These are phyloP conservation scores for Myxozyma sirexii DNA, from an alignment of 805 yeast species.

Conservation along the genomic window DNA sequence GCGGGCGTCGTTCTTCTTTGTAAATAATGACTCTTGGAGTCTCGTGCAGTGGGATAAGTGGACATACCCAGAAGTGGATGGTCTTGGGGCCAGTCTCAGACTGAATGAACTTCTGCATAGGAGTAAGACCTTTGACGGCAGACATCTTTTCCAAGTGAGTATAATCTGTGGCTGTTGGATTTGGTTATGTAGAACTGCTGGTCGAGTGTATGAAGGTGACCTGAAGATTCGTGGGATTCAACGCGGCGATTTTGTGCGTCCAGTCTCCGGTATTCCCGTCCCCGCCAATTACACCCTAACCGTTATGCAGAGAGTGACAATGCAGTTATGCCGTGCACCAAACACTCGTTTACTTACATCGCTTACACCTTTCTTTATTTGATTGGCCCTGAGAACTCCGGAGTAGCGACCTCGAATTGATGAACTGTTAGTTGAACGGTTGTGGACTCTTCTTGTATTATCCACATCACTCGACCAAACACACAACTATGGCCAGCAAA, in stretches of 20 bases:
- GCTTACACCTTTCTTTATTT: background rate
- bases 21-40: too few relatives aligned
- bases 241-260: constrained; percentile 2
- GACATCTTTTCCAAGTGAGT: background rate
- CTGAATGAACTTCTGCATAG: constrained; percentile 68
- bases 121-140: constrained; percentile 15
- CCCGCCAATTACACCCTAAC: background rate
- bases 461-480: background rate
- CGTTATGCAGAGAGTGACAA: background rate
- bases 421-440: background rate
- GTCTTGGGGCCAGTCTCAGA: constrained; percentile 96
- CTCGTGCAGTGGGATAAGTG: background rate
- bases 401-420: background rate
- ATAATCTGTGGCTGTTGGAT: background rate
- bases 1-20: too few relatives aligned
- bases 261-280: background rate
- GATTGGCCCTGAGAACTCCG: constrained; percentile 14
- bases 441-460: background rate
- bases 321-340: background rate
- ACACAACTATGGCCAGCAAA: constrained; percentile 39
- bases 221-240: background rate
- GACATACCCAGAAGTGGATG: constrained; percentile 94
- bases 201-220: background rate
- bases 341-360: background rate
- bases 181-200: background rate